Conservation (phyloP, 441 rosid genomes). For the Syzygium malaccense region DNA sequence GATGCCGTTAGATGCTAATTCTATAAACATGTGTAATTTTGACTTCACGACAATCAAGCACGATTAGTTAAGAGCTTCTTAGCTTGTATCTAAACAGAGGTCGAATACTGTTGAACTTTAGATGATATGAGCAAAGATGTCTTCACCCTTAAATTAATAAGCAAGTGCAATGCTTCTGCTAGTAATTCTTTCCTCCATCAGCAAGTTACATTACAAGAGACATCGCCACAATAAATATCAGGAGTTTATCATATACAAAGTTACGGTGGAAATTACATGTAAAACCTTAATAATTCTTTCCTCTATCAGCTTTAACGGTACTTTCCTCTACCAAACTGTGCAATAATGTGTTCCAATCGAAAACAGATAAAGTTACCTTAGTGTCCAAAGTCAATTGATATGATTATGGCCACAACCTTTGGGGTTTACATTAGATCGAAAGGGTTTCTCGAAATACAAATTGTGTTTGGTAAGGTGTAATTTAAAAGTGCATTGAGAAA, state of each 20-base stretch:
- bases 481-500: too few species aligned
- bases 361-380: neutral
- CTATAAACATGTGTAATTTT: neutral
- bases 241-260: neutral
- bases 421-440: too few species aligned
- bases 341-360: neutral
- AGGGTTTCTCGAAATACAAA: too few species aligned
- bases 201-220: too few species aligned
- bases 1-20: neutral
- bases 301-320: neutral
- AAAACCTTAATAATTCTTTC: neutral
- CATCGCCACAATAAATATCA: too few species aligned
- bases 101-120: neutral
- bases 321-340: too few species aligned
- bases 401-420: too few species aligned
- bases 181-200: too few species aligned
- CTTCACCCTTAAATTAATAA: neutral
- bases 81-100: neutral
- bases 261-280: neutral
- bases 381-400: too few species aligned
- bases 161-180: neutral
- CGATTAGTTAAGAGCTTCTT: neutral
- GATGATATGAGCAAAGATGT: neutral
- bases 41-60: fast-evolving
- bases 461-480: too few species aligned